Base-by-base conservation (phyloP, 2,329 filamentous ascomycete species). In the Diaporthe sp. region DNA sequence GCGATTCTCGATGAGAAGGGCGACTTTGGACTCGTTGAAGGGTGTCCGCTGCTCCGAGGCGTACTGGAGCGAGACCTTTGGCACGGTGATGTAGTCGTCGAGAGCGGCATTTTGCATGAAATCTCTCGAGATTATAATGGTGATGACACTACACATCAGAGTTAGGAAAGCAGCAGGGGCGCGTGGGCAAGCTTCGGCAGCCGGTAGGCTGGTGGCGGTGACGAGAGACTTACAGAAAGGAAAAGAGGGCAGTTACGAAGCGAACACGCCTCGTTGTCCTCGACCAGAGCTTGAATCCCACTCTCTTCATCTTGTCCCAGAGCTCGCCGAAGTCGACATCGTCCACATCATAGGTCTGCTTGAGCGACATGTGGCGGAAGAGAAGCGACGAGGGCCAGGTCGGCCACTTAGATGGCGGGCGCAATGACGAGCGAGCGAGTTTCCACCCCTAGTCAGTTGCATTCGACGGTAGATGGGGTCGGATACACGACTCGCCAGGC, bases 1-100 rank as follows among this genome's bases (percentile, higher is more conserved):
- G 8, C 87, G 84, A 19, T 85, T 83, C 81, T 89, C 88, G 78
- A 90, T 86, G n/a, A 90, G 78, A 17, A 90, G 83, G 51, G 88
- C 88, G 39, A 90, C 80, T 78, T 89, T 90, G 72, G 87, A 87
- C 25, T 83, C 79, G 78, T 90, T 89, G 79, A 84, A 88, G 19
- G 81, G 82, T 51, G 88, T 77, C 73, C 84, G 80, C 42, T 77
- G 73, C 74, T 75, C 68, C 37, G 61, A 69, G 22, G 75, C 75
- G 31, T 77, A 77, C 49, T 77, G 34, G 15, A 77, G 75, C 22
- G 75, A 77, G 44, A 77, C 73, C 53, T 61, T 75, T 44, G 75
- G 75, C 49, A 77, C 61, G 37, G 65, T 76, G 53, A 76, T 65
- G 57, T 74, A 76, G n/a, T 67, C 57, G 22, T 71, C 65, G 49